A percentile compares a stretch with the other conserved stretches of the same genome.
Evolutionary conservation across 768 basidiomycete species (phyloP).

Genomic region (Lactarius indigo): DNA sequence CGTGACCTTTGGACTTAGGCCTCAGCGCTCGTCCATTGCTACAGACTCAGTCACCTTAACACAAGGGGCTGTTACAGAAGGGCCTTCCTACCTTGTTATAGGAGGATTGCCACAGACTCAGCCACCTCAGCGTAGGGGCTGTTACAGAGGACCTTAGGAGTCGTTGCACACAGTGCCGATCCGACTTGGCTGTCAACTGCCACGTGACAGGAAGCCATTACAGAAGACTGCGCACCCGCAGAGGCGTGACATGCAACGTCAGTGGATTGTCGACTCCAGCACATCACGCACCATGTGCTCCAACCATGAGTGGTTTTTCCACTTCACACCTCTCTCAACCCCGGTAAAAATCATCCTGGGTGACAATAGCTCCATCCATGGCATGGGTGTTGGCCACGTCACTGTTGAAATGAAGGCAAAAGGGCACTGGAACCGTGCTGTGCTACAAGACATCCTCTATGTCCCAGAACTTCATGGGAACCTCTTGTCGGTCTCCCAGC

Average conservation of each 20-base stretch:
- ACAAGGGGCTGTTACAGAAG: too few species aligned
- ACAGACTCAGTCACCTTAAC: too few species aligned
- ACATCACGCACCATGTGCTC: slow-evolving; percentile 25
- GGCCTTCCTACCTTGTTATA: too few species aligned
- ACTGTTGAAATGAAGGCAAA: neutral
- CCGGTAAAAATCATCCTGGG: slow-evolving; percentile 18
- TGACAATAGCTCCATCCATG: slow-evolving; percentile 22
- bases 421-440: neutral
- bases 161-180: too few species aligned
- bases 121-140: too few species aligned
- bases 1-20: too few species aligned
- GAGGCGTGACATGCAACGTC: neutral
- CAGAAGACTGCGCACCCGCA: too few species aligned
- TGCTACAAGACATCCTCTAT: neutral
- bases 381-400: slow-evolving; percentile 15
- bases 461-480: slow-evolving; percentile 28
- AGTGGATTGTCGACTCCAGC: slow-evolving; percentile 26
- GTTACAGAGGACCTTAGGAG: too few species aligned
- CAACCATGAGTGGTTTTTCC: slow-evolving; percentile 12
- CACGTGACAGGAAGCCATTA: too few species aligned
- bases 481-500: slow-evolving; percentile 27
- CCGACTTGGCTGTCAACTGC: too few species aligned
- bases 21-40: too few species aligned
- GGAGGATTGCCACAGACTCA: too few species aligned
- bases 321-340: neutral